Evolutionary conservation across 1,284 basidiomycete species (phyloP), one percentile per base, ranked within the genome.

Genomic region (Apiotrichum siamense): DNA sequence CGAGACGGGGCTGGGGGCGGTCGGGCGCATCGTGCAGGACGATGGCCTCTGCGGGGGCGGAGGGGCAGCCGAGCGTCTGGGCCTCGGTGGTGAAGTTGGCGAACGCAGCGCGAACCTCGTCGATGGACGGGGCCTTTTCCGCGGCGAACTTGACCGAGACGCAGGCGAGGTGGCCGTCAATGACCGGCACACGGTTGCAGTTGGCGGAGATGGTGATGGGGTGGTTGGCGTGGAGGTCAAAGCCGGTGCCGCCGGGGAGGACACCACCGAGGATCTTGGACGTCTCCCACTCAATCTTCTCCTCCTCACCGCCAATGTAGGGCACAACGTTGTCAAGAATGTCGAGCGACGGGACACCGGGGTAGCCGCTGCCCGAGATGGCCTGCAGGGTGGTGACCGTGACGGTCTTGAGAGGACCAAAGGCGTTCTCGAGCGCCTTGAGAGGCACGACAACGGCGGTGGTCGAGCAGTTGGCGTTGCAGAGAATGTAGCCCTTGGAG

Each of bases 391-490:
- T 99, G 21, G 89, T 94, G 67, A 93, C 86, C 66, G 97, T 77
- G 62, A 91, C 83, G 12, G 83, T 83, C 64, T 97, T 90, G 63
- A 99, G 78, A 15, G 93, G 91, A 2, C 96, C 96, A 61, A 98
- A 99, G 0, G 85, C 80, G 59, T 83, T 83, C 75, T 97, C 92
- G 61, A 99, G 82, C 0, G 94, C 94, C 50, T 85, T 83, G 59
- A 99, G 83, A 13, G 93, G 91, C 38, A 98, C 85, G 56, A 96
- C 91, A 58, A 88, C 80, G 24, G 87, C 94, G 2, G 96, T 99
- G 17, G 96, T 97, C 31, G 90, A 89, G 77, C 96, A 98, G 77
- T 98, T 98, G 61, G 96, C 96, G 73, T 99, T 99, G 51, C 91
- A 94, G 58, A 98, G 85, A 71, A 99, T 94, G 79, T 91, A 98